Conservation (phyloP, 2,329 filamentous ascomycete genomes). For the Trichoderma koningii region DNA sequence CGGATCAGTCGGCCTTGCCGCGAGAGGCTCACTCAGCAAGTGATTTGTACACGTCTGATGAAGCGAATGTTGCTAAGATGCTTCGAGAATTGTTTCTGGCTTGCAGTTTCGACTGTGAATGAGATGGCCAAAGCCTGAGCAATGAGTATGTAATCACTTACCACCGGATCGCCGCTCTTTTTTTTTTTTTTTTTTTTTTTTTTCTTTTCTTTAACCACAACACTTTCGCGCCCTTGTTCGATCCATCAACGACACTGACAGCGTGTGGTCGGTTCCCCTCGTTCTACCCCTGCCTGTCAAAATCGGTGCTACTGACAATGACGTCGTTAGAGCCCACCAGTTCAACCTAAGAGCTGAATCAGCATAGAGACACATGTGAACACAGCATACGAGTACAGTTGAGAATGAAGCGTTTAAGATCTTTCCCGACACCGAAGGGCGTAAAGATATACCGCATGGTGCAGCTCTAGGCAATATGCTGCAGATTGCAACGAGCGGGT, state of each 20-base stretch:
- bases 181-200: background rate
- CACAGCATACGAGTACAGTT: too few species aligned
- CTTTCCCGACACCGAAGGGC: too few species aligned
- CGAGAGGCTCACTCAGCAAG: background rate
- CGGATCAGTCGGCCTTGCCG: conserved; percentile 20
- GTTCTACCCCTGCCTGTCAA: background rate
- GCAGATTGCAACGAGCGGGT: too few species aligned
- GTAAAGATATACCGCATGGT: too few species aligned
- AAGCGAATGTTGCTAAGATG: background rate
- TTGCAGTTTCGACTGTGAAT: background rate
- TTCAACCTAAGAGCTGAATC: background rate
- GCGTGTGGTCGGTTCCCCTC: background rate
- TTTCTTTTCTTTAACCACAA: background rate
- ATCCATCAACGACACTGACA: background rate
- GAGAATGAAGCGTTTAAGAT: too few species aligned
- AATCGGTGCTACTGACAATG: background rate
- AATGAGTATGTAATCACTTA: conserved; percentile 11
- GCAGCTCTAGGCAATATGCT: too few species aligned
- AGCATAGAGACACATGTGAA: too few species aligned
- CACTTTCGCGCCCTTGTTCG: background rate
- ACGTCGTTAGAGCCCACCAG: conserved; percentile 6
- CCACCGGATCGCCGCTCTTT: background rate
- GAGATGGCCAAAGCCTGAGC: background rate
- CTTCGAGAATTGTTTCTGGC: conserved; percentile 7
- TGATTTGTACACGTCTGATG: too few species aligned